Evolutionary conservation across 495 filamentous ascomycete genomes (phyloP).

Genomic region (Filosporella fistucella): DNA sequence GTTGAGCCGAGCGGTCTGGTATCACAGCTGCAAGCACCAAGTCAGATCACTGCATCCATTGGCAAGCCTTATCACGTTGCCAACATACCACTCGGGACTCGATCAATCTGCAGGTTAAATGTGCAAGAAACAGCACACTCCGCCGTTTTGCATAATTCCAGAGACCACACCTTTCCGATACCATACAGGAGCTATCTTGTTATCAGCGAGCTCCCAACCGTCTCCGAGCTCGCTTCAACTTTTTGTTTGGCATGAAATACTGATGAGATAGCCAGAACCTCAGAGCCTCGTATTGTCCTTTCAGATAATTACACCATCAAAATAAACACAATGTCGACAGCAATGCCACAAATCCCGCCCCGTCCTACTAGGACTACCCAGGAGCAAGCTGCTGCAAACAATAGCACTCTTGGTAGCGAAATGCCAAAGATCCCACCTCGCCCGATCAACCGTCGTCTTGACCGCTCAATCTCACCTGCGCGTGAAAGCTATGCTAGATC

Average conservation of each 20-base stretch:
- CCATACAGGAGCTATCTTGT: too few species aligned
- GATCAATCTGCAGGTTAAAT: conserved; percentile 1
- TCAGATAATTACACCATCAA: not conserved
- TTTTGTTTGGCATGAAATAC: conserved; percentile 7
- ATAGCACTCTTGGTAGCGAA: conserved; percentile 14
- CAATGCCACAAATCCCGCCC: conserved; percentile 52
- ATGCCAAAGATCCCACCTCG: conserved; percentile 66
- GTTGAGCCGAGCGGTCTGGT: conserved; percentile 16
- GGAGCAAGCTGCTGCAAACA: conserved; percentile 29
- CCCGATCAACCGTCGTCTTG: conserved; percentile 56
- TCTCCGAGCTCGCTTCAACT: too few species aligned
- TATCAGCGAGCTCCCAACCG: too few species aligned
- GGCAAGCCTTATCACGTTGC: conserved; percentile 11
- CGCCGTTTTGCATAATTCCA: too few species aligned
- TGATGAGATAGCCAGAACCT: conserved; percentile 6
- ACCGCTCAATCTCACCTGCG: conserved; percentile 75
- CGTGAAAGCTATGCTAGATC: conserved; percentile 78
- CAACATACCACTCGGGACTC: conserved; percentile 8
- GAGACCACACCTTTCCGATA: too few species aligned
- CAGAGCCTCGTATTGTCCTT: conserved; percentile 3
- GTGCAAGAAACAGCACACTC: too few species aligned
- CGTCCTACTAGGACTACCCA: conserved; percentile 49
- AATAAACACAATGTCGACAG: conserved; percentile 44
- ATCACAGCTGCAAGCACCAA: conserved; percentile 12
- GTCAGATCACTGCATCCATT: conserved; percentile 8